Base-by-base conservation (phyloP, 352 stramenopile species). In the Blastocystis sp. region DNA sequence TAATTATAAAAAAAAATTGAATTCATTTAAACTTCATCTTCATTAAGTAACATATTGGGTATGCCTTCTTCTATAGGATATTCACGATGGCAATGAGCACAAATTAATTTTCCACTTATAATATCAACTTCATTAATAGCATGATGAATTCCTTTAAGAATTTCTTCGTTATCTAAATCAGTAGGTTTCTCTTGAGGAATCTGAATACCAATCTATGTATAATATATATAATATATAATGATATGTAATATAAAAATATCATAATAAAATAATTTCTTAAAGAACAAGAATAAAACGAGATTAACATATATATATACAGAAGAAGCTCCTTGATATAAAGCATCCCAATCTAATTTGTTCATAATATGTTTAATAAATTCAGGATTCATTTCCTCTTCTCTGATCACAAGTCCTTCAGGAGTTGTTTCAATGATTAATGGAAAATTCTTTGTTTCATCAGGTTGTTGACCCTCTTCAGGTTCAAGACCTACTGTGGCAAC, bases 11-110 rank as follows among this genome's bases (percentile, higher is more conserved):
- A 59, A 16, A 30, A 54, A 48, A 25, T 39, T 16, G 25, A 24
- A n/a, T 13, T 30, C 21, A 33, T 37, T 18, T 77, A 86, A n/a
- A 87, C 77, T 66, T 87, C 79, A 58, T 87, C 79, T 64, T 87
- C 79, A 42, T 78, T 77, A 58, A 87, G 64, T 35, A 87, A 70
- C 79, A 87, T 85, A 74, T 85, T 87, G n/a, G 79, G 79, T 68
- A 87, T 85, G 49, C 79, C 76, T 40, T 87, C 77, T 42, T 84
- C 72, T 45, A 87, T 79, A 4, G 75, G 75, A 67, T 85, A 87
- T 41, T 79, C 76, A 27, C 79, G 76, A 27, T 75, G 76, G 11
- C 78, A 85, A 65, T 84, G 76, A 40, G 78, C 78, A 27, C 79
- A 87, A 9, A 84, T 64, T 23, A 87, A 71, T 49, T 81, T 82